phyloP scores from a whole-genome alignment of 2,329 filamentous ascomycete genomes.

The Diplocarpon rosae region DNA sequence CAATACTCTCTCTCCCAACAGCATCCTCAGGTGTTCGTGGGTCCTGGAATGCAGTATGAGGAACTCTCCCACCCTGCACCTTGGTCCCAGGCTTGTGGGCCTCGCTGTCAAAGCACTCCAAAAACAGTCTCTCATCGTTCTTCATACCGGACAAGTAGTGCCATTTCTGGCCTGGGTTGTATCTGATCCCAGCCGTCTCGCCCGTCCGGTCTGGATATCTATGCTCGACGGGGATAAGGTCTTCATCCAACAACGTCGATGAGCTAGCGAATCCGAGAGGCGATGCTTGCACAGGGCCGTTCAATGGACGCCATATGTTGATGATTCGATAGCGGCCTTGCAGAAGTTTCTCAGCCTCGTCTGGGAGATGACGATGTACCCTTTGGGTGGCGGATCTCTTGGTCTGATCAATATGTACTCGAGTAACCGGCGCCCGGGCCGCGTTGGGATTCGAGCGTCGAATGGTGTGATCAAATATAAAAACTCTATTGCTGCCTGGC shows the following conservation, averaged over 20 bases:
- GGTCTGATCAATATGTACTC: slow-evolving; percentile 80
- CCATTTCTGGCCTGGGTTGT: slow-evolving; percentile 26
- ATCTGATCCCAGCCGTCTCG: slow-evolving; percentile 25
- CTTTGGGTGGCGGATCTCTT: slow-evolving; percentile 51
- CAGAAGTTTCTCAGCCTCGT: slow-evolving; percentile 57
- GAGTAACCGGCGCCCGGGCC: slow-evolving; percentile 55
- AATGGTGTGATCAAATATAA: slow-evolving; percentile 83
- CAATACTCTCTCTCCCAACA: slow-evolving; percentile 73
- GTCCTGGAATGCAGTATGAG: slow-evolving; percentile 57
- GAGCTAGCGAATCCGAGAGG: slow-evolving; percentile 26
- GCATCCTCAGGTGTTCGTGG: slow-evolving; percentile 59
- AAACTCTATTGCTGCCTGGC: slow-evolving; percentile 52
- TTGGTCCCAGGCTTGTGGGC: slow-evolving; percentile 36
- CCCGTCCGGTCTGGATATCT: slow-evolving; percentile 26
- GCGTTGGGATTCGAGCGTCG: slow-evolving; percentile 52
- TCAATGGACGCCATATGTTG: slow-evolving; percentile 59
- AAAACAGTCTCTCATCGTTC: slow-evolving; percentile 26
- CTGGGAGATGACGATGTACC: slow-evolving; percentile 53
- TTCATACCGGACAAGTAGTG: slow-evolving; percentile 27
- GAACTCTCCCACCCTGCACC: slow-evolving; percentile 42
- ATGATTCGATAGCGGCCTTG: slow-evolving; percentile 66
- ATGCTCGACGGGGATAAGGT: slow-evolving; percentile 27
- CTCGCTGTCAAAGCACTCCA: slow-evolving; percentile 28
- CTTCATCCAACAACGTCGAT: slow-evolving; percentile 19
- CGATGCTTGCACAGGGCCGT: slow-evolving; percentile 24